A percentile compares a stretch with the other conserved stretches of the same genome.
Conservation (phyloP, 768 basidiomycete species). For the Termitomyces sp. region DNA sequence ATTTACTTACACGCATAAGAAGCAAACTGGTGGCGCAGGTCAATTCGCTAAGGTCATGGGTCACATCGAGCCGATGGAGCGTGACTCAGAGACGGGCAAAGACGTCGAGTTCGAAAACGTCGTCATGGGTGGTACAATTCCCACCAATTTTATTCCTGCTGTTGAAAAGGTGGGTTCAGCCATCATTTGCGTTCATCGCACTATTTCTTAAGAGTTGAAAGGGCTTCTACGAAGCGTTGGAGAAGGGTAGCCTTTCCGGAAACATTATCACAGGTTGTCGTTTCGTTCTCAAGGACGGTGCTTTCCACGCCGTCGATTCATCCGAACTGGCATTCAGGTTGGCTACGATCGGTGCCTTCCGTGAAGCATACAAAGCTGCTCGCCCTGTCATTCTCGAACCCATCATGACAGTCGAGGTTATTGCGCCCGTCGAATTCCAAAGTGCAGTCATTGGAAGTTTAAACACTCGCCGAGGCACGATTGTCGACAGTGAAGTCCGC, state of each 20-base stretch:
- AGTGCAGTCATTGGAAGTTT: conserved; percentile 90
- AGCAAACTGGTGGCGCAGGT: conserved; percentile 95
- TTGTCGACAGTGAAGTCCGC: conserved; percentile 92
- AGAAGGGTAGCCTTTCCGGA: conserved; percentile 86
- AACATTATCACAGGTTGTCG: conserved; percentile 83
- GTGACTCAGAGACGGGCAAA: conserved; percentile 69
- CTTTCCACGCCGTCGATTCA: conserved; percentile 91
- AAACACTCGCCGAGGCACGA: conserved; percentile 89
- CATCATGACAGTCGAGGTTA: conserved; percentile 98
- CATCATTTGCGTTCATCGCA: background rate
- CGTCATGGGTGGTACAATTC: conserved; percentile 91
- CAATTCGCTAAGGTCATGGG: conserved; percentile 95
- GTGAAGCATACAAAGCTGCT: conserved; percentile 78
- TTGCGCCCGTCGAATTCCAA: conserved; percentile 96
- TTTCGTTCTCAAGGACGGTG: conserved; percentile 88
- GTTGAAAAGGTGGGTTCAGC: conserved; percentile 71
- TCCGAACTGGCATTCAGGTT: conserved; percentile 94
- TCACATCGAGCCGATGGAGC: conserved; percentile 84
- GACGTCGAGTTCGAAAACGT: conserved; percentile 80
- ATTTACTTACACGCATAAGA: conserved; percentile 94
- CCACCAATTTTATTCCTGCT: conserved; percentile 88
- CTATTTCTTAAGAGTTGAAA: conserved; percentile 21
- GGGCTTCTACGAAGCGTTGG: conserved; percentile 94
- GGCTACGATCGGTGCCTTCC: conserved; percentile 88
- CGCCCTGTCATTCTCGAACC: conserved; percentile 87